These are phyloP conservation scores for Schwanniomyces vanrijiae DNA, from an alignment of 805 yeast species.

Conservation along the genomic window DNA sequence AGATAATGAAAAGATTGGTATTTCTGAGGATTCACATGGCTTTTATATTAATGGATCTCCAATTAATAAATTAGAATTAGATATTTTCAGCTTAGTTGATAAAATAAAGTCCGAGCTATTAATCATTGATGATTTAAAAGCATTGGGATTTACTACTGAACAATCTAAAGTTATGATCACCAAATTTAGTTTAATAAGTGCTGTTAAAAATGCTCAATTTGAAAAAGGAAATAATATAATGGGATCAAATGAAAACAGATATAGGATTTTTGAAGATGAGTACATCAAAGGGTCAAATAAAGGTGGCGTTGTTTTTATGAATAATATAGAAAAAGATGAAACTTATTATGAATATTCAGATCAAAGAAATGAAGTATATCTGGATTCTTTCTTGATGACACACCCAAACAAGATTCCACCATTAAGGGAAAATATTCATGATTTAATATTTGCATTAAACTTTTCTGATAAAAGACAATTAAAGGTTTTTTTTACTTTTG, in stretches of 20 bases:
- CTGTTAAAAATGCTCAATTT: conserved; percentile 37
- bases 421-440: conserved; percentile 71
- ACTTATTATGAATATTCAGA: conserved; percentile 47
- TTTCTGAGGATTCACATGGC: conserved; percentile 43
- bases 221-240: conserved; percentile 29
- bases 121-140: conserved; percentile 20
- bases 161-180: conserved; percentile 34
- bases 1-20: conserved; percentile 36
- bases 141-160: conserved; percentile 26
- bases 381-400: conserved; percentile 23
- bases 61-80: conserved; percentile 44
- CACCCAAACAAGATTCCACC: conserved; percentile 66
- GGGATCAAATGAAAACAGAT: conserved; percentile 36
- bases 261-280: conserved; percentile 25
- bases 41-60: conserved; percentile 72
- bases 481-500: conserved; percentile 47
- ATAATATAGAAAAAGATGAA: conserved; percentile 68
- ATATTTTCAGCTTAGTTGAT: conserved; percentile 44
- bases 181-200: conserved; percentile 41
- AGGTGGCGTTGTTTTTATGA: conserved; percentile 64
- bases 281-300: conserved; percentile 17
- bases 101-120: conserved; percentile 26
- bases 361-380: conserved; percentile 46
- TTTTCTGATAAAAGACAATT: conserved; percentile 54
- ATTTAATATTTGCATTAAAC: conserved; percentile 67